Conservation (phyloP, 768 basidiomycete genomes). For the Boletellus ananas region DNA sequence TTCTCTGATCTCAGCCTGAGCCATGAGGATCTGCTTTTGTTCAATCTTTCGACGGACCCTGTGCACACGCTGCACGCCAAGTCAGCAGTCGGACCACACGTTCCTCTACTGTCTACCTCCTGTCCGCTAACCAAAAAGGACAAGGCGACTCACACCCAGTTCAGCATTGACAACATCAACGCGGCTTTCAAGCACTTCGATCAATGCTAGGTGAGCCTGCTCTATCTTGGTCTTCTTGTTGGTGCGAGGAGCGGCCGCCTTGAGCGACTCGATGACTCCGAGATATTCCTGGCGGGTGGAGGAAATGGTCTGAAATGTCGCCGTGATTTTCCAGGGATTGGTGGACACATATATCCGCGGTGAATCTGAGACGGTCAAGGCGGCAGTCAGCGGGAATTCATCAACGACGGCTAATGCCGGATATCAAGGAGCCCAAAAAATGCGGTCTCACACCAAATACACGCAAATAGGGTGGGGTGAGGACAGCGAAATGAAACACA, state of each 20-base stretch:
- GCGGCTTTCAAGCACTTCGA: slow-evolving; percentile 59
- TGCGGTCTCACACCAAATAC: slow-evolving; percentile 59
- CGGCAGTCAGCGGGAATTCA: slow-evolving; percentile 32
- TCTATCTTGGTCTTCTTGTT: slow-evolving; percentile 57
- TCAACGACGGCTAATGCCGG: slow-evolving; percentile 35
- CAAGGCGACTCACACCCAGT: slow-evolving; percentile 53
- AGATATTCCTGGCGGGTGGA: slow-evolving; percentile 74
- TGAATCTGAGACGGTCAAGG: slow-evolving; percentile 57
- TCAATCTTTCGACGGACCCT: slow-evolving; percentile 68
- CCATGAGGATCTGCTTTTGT: slow-evolving; percentile 58
- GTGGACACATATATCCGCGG: slow-evolving; percentile 80
- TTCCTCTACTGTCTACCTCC: slow-evolving; percentile 10
- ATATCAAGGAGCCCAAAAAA: slow-evolving; percentile 40
- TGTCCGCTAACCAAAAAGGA: slow-evolving; percentile 8
- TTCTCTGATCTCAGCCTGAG: slow-evolving; percentile 74
- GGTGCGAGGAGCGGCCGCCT: slow-evolving; percentile 44
- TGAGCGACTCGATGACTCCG: slow-evolving; percentile 58
- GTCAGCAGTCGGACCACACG: slow-evolving; percentile 22
- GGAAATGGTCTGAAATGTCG: slow-evolving; percentile 68
- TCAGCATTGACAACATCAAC: slow-evolving; percentile 67
- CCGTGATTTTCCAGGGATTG: slow-evolving; percentile 87
- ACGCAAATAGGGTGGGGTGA: slow-evolving; percentile 55
- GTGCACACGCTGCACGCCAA: slow-evolving; percentile 57
- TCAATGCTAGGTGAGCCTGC: slow-evolving; percentile 55
- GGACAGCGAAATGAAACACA: slow-evolving; percentile 35